phyloP scores from a whole-genome alignment of 495 filamentous ascomycete species.

The Bryoglossum gracile region DNA sequence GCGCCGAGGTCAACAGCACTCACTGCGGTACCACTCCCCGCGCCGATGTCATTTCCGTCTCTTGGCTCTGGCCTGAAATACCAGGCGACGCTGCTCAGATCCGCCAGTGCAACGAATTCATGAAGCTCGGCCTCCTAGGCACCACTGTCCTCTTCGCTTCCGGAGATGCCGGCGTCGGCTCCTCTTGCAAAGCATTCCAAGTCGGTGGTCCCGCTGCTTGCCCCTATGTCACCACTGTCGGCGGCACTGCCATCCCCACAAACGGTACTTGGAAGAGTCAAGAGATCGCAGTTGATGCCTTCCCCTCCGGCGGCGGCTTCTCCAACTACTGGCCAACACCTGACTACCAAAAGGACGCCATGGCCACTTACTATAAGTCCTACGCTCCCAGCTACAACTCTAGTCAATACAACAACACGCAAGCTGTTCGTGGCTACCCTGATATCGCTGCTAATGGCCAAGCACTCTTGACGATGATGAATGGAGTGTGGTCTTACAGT shows the following conservation, averaged over 20 bases:
- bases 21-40: background rate
- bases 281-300: background rate
- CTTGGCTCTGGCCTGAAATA: background rate
- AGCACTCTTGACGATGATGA: slow-evolving; percentile 40
- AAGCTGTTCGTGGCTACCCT: slow-evolving; percentile 45
- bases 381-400: slow-evolving; percentile 3
- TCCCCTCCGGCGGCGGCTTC: slow-evolving; percentile 33
- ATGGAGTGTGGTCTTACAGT: slow-evolving; percentile 25
- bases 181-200: slow-evolving; percentile 32
- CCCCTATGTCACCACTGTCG: slow-evolving; percentile 40
- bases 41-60: slow-evolving; percentile 1
- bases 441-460: slow-evolving; percentile 55
- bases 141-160: slow-evolving; percentile 30
- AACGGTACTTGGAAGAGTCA: background rate
- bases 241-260: slow-evolving; percentile 26
- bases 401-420: slow-evolving; percentile 23
- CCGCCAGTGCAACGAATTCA: slow-evolving; percentile 14
- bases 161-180: slow-evolving; percentile 34
- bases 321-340: slow-evolving; percentile 12
- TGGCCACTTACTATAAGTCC: background rate
- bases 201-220: slow-evolving; percentile 33
- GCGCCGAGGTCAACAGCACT: background rate
- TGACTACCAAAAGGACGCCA: background rate
- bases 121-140: slow-evolving; percentile 38
- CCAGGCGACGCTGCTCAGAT: slow-evolving; percentile 28